Evolutionary conservation across 768 basidiomycete species (phyloP), one percentile per base, ranked within the genome.

Genomic region (Suillus cothurnatus): DNA sequence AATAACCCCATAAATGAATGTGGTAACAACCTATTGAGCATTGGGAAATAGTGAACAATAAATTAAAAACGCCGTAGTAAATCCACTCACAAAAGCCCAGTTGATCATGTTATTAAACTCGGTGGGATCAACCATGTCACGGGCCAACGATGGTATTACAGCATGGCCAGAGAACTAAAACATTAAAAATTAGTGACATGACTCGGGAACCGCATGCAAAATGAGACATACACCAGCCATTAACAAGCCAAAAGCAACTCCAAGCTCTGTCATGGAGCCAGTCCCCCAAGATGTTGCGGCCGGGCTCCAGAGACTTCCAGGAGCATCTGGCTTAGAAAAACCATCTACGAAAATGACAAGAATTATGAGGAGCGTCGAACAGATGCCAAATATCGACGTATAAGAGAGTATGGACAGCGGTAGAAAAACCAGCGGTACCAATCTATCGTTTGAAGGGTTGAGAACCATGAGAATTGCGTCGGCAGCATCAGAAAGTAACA

Each of bases 131-230:
- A 76, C 74, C 96, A 98, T 97, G 76, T 99, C 96, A 71, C 88
- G 84, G 5, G 92, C 94, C 19, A 99, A 77, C 26, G 91, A 93
- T 23, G 96, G 96, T 58, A 99, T 91, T 34, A 96, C 91, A 17
- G 94, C 90, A 73, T 99, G 97, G 2, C 95, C 95, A 3, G 94
- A 88, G 71, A 97, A 96, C 88, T 94, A 69, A 41, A n/a, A 34
- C 19, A 31, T 26, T 6, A 12, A 32, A 31, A 52, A 53, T 23
- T 39, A 56, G 31, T 38, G 59, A 58, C 9, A 65, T 38, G 1
- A 21, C 26, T 23, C 28, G 12, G 26, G 15, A 61, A 39, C n/a
- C 21, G 12, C 12, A 59, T 58, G 6, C 26, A 68, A 39, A 28
- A 55, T 28, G 28, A 58, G 23, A 72, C 86, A 72, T 73, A 94